phyloP scores from a whole-genome alignment of 1,284 basidiomycete genomes.

The Inonotus obliquus region DNA sequence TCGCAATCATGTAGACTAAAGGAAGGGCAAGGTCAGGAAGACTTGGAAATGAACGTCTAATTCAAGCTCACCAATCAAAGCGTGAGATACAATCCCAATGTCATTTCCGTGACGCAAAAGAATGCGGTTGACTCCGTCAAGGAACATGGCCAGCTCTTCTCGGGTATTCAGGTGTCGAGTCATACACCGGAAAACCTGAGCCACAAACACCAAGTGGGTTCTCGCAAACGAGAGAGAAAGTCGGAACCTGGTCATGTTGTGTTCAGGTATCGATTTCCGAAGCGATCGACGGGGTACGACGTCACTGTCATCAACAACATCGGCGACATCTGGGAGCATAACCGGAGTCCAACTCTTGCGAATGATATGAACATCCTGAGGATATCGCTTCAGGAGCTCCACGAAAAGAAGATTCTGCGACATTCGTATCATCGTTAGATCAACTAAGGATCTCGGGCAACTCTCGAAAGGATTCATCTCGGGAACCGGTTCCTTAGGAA shows the following conservation, averaged over 20 bases:
- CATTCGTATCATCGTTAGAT: slow-evolving; percentile 60
- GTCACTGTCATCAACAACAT: slow-evolving; percentile 36
- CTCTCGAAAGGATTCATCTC: slow-evolving; percentile 43
- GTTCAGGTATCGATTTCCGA: not conserved
- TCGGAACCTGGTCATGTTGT: slow-evolving; percentile 14
- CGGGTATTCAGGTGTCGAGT: slow-evolving; percentile 74
- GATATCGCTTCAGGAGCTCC: slow-evolving; percentile 60
- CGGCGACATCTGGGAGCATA: slow-evolving; percentile 49
- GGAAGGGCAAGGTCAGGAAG: not conserved
- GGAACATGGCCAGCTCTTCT: slow-evolving; percentile 61
- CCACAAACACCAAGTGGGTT: slow-evolving; percentile 67
- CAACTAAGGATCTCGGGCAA: slow-evolving; percentile 45
- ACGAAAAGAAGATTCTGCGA: slow-evolving; percentile 70
- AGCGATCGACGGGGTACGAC: not conserved
- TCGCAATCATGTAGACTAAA: slow-evolving; percentile 62
- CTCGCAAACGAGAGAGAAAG: slow-evolving; percentile 57
- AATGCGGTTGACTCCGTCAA: slow-evolving; percentile 68
- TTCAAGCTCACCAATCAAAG: slow-evolving; percentile 56
- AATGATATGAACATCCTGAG: slow-evolving; percentile 66
- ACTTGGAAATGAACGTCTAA: not conserved
- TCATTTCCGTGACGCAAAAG: slow-evolving; percentile 63
- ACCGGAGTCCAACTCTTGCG: slow-evolving; percentile 66
- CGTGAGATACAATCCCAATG: slow-evolving; percentile 66
- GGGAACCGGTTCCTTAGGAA: slow-evolving; percentile 41
- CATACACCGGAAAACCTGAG: slow-evolving; percentile 67